A percentile compares a stretch with the other conserved stretches of the same genome.
These are phyloP conservation scores for Lipomyces starkeyi DNA, from an alignment of 805 yeast genomes.

Conservation along the genomic window DNA sequence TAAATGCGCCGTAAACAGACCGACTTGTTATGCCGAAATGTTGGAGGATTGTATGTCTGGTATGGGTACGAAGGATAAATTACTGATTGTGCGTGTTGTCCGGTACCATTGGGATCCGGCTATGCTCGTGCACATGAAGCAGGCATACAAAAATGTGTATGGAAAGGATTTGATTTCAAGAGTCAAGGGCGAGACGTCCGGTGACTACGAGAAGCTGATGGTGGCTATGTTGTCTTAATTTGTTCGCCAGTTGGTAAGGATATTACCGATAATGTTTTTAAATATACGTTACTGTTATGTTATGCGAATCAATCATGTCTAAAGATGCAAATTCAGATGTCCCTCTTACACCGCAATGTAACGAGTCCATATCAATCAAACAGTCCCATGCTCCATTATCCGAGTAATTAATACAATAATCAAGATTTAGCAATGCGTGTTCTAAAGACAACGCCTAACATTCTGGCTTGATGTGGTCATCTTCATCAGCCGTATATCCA, in stretches of 20 bases:
- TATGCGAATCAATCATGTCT: not conserved
- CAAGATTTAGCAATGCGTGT: not conserved
- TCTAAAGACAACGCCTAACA: not conserved
- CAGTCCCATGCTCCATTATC: slow-evolving; percentile 3
- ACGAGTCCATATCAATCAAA: not conserved
- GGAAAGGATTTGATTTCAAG: slow-evolving; percentile 31
- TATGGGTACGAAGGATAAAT: slow-evolving; percentile 37
- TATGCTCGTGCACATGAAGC: slow-evolving; percentile 28
- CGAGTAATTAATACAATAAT: not conserved
- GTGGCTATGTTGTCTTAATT: slow-evolving; percentile 30
- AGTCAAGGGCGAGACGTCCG: slow-evolving; percentile 38
- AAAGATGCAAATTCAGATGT: not conserved
- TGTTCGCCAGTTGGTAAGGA: not conserved
- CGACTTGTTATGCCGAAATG: slow-evolving; percentile 35
- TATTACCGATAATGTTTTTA: too few relatives aligned
- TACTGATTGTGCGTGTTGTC: slow-evolving; percentile 37
- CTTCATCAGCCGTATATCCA: not conserved
- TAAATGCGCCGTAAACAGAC: slow-evolving; percentile 32
- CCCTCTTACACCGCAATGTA: not conserved
- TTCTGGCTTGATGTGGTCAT: not conserved
- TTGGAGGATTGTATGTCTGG: slow-evolving; percentile 40
- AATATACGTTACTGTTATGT: not conserved
- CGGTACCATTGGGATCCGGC: slow-evolving; percentile 38
- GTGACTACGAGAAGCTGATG: slow-evolving; percentile 36
- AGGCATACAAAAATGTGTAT: slow-evolving; percentile 31